phyloP scores from a whole-genome alignment of 139 green algal genomes.

The Pleodorina starrii region DNA sequence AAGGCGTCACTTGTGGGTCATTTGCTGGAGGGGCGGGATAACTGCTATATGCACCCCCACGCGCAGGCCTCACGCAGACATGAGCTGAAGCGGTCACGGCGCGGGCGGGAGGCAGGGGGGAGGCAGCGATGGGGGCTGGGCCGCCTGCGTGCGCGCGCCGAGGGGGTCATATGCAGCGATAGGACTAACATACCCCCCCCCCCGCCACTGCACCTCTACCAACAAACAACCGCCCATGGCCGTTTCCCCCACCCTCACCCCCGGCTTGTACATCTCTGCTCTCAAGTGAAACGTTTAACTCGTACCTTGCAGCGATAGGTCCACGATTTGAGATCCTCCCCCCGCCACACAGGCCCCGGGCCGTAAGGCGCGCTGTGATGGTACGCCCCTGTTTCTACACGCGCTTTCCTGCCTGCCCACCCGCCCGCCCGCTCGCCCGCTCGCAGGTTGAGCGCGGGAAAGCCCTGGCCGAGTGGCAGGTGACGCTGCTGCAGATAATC shows the following conservation, averaged over 20 bases:
- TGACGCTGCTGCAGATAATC: not conserved
- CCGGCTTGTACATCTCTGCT: not conserved
- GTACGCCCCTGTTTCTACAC: not conserved
- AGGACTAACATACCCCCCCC: too few species aligned
- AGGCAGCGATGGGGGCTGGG: not conserved
- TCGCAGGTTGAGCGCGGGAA: not conserved
- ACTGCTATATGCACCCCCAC: not conserved
- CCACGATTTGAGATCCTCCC: too few species aligned
- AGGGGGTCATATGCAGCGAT: too few species aligned
- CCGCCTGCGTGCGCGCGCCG: not conserved
- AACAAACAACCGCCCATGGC: too few species aligned
- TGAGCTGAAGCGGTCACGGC: not conserved
- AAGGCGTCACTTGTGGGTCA: not conserved
- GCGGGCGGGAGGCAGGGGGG: not conserved
- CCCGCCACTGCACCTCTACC: too few species aligned
- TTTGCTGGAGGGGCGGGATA: not conserved
- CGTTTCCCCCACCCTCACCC: too few species aligned
- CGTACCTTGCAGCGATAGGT: not conserved
- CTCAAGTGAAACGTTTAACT: not conserved
- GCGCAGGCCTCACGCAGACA: not conserved
- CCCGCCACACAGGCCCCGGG: too few species aligned
- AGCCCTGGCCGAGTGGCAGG: conserved; percentile 14
- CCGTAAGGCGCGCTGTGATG: not conserved
- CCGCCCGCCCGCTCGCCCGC: not conserved
- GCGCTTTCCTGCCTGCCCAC: not conserved